Base-by-base conservation (phyloP, 164 flowering plant species). In the Buxus sempervirens region DNA sequence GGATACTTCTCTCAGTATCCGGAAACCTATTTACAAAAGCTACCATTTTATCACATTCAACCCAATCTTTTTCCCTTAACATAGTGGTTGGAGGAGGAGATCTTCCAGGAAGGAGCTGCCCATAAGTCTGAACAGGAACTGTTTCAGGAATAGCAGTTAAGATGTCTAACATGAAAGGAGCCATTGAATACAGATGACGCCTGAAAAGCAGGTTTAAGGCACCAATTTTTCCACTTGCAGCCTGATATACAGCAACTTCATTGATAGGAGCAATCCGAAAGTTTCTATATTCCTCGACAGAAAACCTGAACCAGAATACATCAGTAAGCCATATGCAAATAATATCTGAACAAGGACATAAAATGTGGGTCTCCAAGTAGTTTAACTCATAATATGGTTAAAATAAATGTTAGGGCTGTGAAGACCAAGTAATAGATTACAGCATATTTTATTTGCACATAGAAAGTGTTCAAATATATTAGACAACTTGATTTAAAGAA, bases 151-250 rank as follows among this genome's bases (percentile, higher is more conserved):
- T 84, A 67, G 96, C 85, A 79, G 88, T 78, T 70, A 96, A 79
- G 71, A 89, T 78, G 48, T 87, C 81, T 82, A 93, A 75, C 81
- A 89, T 80, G 61, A 61, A 81, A 70, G 93, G 82, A 81, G 82
- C 57, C 61, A 93, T 58, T 19, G 99, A 90, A 83, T 82, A 96
- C 58, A 91, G 91, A 78, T 96, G 99, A n/a, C 98, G 97, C 86
- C 90, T 96, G 79, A 96, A 93, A 55, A 96, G 88, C 26, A 93
- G 86, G 75, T 96, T 96, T 27, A 96, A 77, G 58, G 99, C 97
- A 62, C 98, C 99, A 76, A 96, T 90, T 74, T 93, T 96, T 60
- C 99, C 99, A 82, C 78, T 84, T 79, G 87, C 93, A 54, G 99
- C 93, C 74, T 93, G 90, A 62, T 67, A 65, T 15, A 84, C 58